A percentile compares a stretch with the other conserved stretches of the same genome.
phyloP scores from a whole-genome alignment of 1,284 basidiomycete genomes.

The Kalmanozyma brasiliensis region DNA sequence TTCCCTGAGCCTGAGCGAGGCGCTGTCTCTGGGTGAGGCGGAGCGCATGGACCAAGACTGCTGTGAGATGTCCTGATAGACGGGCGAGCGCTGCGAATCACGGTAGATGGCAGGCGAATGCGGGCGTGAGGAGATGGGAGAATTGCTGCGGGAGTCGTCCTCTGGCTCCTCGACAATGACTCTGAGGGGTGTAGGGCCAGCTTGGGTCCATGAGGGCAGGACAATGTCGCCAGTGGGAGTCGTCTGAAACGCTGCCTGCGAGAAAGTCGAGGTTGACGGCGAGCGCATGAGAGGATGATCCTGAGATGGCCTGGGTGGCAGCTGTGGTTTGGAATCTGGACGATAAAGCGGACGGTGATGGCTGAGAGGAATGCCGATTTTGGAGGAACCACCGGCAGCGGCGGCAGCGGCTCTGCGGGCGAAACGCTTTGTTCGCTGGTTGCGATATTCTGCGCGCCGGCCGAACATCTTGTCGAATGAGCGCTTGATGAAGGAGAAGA shows the following conservation, averaged over 20 bases:
- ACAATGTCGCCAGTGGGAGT: conserved; percentile 42
- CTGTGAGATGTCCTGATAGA: conserved; percentile 2
- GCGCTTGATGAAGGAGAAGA: conserved; percentile 38
- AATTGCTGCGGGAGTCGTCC: conserved; percentile 20
- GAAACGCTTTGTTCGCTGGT: conserved; percentile 35
- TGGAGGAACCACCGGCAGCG: conserved; percentile 38
- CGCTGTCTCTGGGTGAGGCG: conserved; percentile 19
- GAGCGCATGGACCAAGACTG: conserved; percentile 24
- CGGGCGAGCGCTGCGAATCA: conserved; percentile 9
- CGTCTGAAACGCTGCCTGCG: conserved; percentile 23
- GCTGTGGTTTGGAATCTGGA: conserved; percentile 30
- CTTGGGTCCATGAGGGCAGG: conserved; percentile 44
- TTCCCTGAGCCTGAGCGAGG: conserved; percentile 38
- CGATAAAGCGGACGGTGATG: conserved; percentile 46
- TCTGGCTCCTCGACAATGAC: conserved; percentile 53
- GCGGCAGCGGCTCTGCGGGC: conserved; percentile 43
- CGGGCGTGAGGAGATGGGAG: conserved; percentile 18
- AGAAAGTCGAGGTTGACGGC: conserved; percentile 3
- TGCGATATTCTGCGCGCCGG: conserved; percentile 43
- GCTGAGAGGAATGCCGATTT: conserved; percentile 35
- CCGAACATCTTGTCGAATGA: conserved; percentile 47
- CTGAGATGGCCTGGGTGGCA: conserved; percentile 33
- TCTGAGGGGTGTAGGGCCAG: conserved; percentile 41
- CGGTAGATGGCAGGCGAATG: conserved; percentile 16
- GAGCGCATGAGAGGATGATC: conserved; percentile 27